These are phyloP conservation scores for Clitopilus hobsonii DNA, from an alignment of 768 basidiomycete genomes.

Conservation along the genomic window DNA sequence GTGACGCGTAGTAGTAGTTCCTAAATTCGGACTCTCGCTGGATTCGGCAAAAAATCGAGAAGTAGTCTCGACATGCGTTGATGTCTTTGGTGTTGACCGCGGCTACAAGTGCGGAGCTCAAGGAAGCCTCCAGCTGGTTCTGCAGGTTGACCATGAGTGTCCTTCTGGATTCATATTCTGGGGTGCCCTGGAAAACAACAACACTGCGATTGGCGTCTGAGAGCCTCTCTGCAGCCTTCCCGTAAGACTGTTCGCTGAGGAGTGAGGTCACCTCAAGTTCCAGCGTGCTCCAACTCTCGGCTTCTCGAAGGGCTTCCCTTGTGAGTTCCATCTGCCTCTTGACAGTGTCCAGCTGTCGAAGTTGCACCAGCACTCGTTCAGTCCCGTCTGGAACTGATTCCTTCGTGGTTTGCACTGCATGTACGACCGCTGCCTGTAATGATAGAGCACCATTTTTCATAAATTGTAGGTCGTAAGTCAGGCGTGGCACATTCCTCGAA, in stretches of 20 bases:
- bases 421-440: conserved; percentile 61
- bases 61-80: conserved; percentile 70
- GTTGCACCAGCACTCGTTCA: conserved; percentile 60
- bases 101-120: conserved; percentile 86
- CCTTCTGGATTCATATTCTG: conserved; percentile 84
- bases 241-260: conserved; percentile 73
- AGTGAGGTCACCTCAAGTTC: conserved; percentile 89
- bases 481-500: conserved; percentile 82
- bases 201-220: conserved; percentile 87
- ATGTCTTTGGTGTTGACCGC: conserved; percentile 81
- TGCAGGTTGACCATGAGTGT: conserved; percentile 87
- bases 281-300: conserved; percentile 94
- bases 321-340: conserved; percentile 86
- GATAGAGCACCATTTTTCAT: conserved; percentile 89
- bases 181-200: conserved; percentile 88
- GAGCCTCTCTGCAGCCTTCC: conserved; percentile 88
- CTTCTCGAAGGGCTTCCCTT: conserved; percentile 86
- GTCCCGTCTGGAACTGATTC: conserved; percentile 54
- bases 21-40: conserved; percentile 90
- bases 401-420: conserved; percentile 52
- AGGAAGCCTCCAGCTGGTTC: conserved; percentile 90
- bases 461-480: conserved; percentile 95
- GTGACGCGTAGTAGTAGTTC: conserved; percentile 89
- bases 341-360: conserved; percentile 79
- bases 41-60: conserved; percentile 84